Evolutionary conservation across 257 asterid species (phyloP), one percentile per base, ranked within the genome.

Genomic region (Penstemon newberryi): DNA sequence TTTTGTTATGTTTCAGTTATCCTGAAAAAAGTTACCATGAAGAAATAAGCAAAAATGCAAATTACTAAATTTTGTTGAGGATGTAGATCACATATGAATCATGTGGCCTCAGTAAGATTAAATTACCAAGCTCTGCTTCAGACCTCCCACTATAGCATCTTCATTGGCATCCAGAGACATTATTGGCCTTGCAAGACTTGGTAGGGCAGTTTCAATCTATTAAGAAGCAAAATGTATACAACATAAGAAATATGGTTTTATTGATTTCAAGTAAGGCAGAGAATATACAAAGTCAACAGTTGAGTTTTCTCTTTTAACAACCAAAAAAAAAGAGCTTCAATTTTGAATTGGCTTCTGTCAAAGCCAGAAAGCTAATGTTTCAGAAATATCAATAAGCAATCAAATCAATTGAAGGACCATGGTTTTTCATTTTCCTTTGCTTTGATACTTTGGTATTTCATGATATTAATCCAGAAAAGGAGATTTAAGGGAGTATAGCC

Each of bases 131-230:
- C 95, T 91, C 85, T 84, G 99, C 79, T 94, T 91, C 81, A 91
- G 74, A 58, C 78, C 84, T 83, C 97, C 99, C 66, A 89, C 97
- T 42, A 86, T 72, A 71, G 97, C 97, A 84, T 94, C 99, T 87
- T 91, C 99, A 73, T 78, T 84, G 73, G 95, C 89, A 69, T 89
- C 96, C 80, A 94, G 80, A 54, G 99, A 94, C 96, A 94, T 83
- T 57, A 94, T 94, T 46, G 99, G 97, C 81, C 87, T 86, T 63
- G 95, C 92, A 67, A 94, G 89, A 74, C 89, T 86, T 47, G 99
- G 99, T 73, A 94, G 75, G 44, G 96, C 96, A 72, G 97, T 83
- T 84, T 94, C 99, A 64, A 94, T 94, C 99, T 94, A 71, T 62
- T 67, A 84, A 78, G 81, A 75, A 67, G 77, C 69, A 73, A 80